Conservation (phyloP, 2,329 filamentous ascomycete genomes). For the Exserohilum turcica region DNA sequence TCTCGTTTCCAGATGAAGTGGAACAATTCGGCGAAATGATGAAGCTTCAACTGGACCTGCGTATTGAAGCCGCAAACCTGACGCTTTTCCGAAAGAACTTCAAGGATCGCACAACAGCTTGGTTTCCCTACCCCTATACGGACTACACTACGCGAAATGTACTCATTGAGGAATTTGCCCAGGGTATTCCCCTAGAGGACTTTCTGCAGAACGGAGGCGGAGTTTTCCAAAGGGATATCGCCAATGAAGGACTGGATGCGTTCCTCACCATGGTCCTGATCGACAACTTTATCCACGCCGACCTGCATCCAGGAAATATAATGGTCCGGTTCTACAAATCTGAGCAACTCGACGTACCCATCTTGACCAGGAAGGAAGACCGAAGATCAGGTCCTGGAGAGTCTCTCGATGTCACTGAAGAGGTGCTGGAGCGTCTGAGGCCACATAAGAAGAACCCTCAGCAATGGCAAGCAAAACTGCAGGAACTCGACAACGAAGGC, state of each 20-base stretch:
- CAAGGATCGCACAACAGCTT: constrained; percentile 85
- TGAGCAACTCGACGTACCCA: constrained; percentile 68
- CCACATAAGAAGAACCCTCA: constrained; percentile 70
- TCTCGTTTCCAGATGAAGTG: constrained; percentile 94
- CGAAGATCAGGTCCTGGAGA: constrained; percentile 50
- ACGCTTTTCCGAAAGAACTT: constrained; percentile 89
- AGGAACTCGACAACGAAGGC: constrained; percentile 80
- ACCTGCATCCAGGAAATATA: constrained; percentile 96
- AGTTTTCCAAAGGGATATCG: constrained; percentile 90
- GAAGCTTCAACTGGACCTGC: constrained; percentile 91
- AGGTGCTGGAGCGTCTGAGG: constrained; percentile 78
- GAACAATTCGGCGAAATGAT: constrained; percentile 97
- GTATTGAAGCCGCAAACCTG: constrained; percentile 92
- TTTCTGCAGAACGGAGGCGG: constrained; percentile 93
- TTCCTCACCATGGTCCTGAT: constrained; percentile 96
- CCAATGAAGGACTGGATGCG: constrained; percentile 90
- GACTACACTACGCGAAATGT: constrained; percentile 93
- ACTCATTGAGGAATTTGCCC: constrained; percentile 92
- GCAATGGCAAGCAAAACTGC: constrained; percentile 76
- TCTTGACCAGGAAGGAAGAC: constrained; percentile 51
- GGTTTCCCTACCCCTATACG: constrained; percentile 92
- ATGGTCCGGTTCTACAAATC: constrained; percentile 98
- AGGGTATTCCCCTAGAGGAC: constrained; percentile 87
- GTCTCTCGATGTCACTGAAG: constrained; percentile 79
- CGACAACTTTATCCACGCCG: constrained; percentile 97